A percentile compares a stretch with the other conserved stretches of the same genome.
Conservation (phyloP, 768 basidiomycete species). For the Tubosaeta sp. region DNA sequence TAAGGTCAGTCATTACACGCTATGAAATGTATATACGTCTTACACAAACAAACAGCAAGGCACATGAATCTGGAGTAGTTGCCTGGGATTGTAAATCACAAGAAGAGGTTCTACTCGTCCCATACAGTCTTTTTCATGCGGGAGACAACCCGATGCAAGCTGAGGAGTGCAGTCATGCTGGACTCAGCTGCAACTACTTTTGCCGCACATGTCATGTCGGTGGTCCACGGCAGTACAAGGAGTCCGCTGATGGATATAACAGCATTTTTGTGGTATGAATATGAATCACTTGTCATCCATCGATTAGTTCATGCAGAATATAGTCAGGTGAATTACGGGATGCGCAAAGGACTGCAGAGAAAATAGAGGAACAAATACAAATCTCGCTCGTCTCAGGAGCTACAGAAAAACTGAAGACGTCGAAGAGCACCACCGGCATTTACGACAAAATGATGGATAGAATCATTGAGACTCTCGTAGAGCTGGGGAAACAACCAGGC, state of each 20-base stretch:
- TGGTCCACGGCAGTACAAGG: conserved; percentile 20
- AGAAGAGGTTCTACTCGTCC: conserved; percentile 21
- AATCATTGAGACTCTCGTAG: background rate
- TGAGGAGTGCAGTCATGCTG: conserved; percentile 32
- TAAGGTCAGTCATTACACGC: conserved; percentile 1
- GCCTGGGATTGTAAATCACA: conserved; percentile 21
- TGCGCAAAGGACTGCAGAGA: too few species aligned
- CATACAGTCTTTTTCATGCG: conserved; percentile 19
- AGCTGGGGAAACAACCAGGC: background rate
- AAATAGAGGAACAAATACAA: too few species aligned
- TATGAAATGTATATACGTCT: too few species aligned
- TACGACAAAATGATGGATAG: too few species aligned
- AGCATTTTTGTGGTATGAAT: conserved; percentile 16
- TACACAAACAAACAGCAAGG: too few species aligned
- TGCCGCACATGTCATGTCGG: conserved; percentile 33
- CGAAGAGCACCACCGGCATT: too few species aligned
- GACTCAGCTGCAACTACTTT: conserved; percentile 29
- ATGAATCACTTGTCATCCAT: too few species aligned
- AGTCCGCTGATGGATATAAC: conserved; percentile 24
- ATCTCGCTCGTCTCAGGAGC: too few species aligned
- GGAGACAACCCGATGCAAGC: conserved; percentile 38
- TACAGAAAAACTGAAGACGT: too few species aligned
- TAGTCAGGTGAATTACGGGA: too few species aligned
- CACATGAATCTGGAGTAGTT: conserved; percentile 5
- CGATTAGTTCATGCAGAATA: too few species aligned